These are phyloP conservation scores for Pythium dissotocum DNA, from an alignment of 352 stramenopile species.

Conservation along the genomic window DNA sequence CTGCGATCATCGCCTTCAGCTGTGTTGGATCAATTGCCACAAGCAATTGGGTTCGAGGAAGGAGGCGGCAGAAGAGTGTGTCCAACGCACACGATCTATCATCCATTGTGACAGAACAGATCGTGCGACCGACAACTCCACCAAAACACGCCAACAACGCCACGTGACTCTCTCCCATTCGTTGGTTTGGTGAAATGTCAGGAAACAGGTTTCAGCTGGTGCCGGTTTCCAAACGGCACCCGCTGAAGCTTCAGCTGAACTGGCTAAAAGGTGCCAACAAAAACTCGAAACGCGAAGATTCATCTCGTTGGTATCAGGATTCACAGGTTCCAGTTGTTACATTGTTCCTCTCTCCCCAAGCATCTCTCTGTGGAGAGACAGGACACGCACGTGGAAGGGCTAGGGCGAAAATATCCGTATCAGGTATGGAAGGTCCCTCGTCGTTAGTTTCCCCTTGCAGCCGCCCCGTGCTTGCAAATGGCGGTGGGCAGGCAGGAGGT, in stretches of 20 bases:
- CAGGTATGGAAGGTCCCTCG: neutral
- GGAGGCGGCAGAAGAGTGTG: neutral
- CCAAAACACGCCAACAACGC: slow-evolving; percentile 4
- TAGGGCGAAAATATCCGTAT: slow-evolving; percentile 23
- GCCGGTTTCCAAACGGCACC: too few species aligned
- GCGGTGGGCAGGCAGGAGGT: neutral
- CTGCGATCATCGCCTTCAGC: neutral
- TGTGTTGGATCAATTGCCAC: neutral
- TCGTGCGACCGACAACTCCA: neutral
- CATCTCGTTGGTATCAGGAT: slow-evolving; percentile 3
- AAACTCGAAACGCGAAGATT: slow-evolving; percentile 17
- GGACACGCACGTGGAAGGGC: slow-evolving; percentile 2
- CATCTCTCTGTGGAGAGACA: slow-evolving; percentile 15
- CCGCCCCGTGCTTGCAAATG: slow-evolving; percentile 10
- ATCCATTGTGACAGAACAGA: neutral
- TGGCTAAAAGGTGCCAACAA: slow-evolving; percentile 5
- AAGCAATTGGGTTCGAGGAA: slow-evolving; percentile 1
- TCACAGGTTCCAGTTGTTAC: slow-evolving; percentile 19
- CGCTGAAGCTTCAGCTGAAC: neutral
- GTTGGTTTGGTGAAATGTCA: neutral
- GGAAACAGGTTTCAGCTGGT: too few species aligned
- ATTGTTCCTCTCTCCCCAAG: neutral
- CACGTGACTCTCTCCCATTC: slow-evolving; percentile 7
- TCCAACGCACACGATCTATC: neutral
- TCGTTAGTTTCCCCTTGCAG: neutral